Base-by-base conservation (phyloP, 2,329 filamentous ascomycete genomes). In the Cladophialophora immunda region DNA sequence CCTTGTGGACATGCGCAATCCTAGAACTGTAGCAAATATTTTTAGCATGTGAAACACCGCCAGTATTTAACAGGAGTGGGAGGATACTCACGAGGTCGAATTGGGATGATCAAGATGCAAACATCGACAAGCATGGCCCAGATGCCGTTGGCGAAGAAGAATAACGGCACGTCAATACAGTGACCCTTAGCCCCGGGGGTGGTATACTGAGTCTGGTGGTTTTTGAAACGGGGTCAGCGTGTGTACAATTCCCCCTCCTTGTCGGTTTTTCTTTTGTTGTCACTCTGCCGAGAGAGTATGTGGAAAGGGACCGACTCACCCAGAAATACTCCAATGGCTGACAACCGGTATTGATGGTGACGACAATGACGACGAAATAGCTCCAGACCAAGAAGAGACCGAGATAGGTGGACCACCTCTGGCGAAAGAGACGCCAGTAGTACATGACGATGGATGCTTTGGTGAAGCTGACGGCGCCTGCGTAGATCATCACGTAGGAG, bases 81-180 rank as follows among this genome's bases (percentile, higher is more conserved):
- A 45, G 56, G 22, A 47, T 30, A 58, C 56, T 58, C 38, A 58
- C 56, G 36, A 19, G 56, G 56, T 58, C 56, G 56, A 29, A 58
- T 58, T 15, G 56, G 56, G 15, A 45, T 58, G 56, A 58, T 58
- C 56, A 58, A 58, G 38, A 58, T 58, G 38, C 56, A 58, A 45
- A 58, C 56, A 58, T 58, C 56, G 56, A 58, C 56, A 32, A 58
- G 56, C 56, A 58, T 58, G 56, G 56, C 56, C 56, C 56, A 58
- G 56, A 58, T 58, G 56, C 56, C 56, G 36, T 58, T 58, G 36
- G 56, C 56, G 56, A 58, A 58, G 56, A 58, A 58, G 56, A 58
- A 58, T 29, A 58, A 58, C 56, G 56, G 34, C 56, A 58, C 56
- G 34, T 58, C 34, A 45, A 58, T 58, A 45, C 56, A 58, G 34